Evolutionary conservation across 306 rosid genomes (phyloP), one percentile per base, ranked within the genome.

Genomic region (Acacia melanoxylon): DNA sequence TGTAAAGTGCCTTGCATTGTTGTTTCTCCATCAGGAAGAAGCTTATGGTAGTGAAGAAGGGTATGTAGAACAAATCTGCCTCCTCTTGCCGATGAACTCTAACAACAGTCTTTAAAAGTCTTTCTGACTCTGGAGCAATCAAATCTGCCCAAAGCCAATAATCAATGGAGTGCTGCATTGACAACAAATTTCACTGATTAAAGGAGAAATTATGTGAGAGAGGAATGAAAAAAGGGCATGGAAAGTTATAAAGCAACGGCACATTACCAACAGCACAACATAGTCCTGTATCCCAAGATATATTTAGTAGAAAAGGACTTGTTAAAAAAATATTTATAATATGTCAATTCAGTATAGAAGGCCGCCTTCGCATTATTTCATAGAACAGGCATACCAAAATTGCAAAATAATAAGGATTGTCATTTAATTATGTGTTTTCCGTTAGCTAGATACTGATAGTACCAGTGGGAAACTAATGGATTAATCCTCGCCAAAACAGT

Each of bases 111-210:
- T 83, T 89, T 83, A 95, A 51, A 14, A 86, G 86, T 85, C 97
- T 89, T 54, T 93, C 90, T 0, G 95, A 89, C 67, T 90, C 89
- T 6, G 97, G 97, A 59, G 98, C 93, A 14, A 92, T 89, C 85
- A 95, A 82, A 84, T 95, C 99, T 52, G 91, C 90, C 99, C 99
- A 95, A 35, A 95, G 88, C 99, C 99, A 95, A 86, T 89, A 95
- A 88, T 95, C 99, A 73, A 95, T 74, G 0, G 99, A 93, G 66
- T 92, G 99, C 98, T 94, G 89, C 89, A 86, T 62, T 51, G 17
- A 72, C 22, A 81, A 81, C 5, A 63, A 13, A 52, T 52, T 41
- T 44, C 58, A 45, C 75, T 2, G 75, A 71, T 37, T 27, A 71
- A 49, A 29, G 44, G 17, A 14, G 33, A 13, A 35, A 61, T 59